phyloP scores from a whole-genome alignment of 192 early-diverging fungal species.

The Coemansia sp. region DNA sequence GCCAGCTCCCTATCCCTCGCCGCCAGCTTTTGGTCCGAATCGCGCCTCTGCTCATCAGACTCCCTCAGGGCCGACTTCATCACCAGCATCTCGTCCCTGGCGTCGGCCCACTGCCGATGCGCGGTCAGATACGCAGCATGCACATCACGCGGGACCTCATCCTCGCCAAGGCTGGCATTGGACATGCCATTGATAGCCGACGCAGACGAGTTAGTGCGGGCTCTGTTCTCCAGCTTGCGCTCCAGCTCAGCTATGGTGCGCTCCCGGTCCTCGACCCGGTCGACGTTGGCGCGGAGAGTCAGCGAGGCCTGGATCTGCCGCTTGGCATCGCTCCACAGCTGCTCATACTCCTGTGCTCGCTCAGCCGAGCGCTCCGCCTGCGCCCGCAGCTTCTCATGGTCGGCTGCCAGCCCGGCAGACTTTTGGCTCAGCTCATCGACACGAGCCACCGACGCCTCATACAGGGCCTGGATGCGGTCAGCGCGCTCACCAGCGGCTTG shows the following conservation, averaged over 20 bases:
- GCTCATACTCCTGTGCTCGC: constrained; percentile 36
- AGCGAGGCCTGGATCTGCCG: constrained; percentile 34
- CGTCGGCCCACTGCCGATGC: constrained; percentile 44
- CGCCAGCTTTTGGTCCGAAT: constrained; percentile 29
- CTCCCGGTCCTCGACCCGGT: constrained; percentile 44
- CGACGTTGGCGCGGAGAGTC: constrained; percentile 27
- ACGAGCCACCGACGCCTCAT: constrained; percentile 28
- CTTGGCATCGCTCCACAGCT: constrained; percentile 41
- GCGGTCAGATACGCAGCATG: constrained; percentile 43
- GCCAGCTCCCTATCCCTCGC: constrained; percentile 41
- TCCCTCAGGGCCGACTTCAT: constrained; percentile 38
- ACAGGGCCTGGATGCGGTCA: constrained; percentile 40
- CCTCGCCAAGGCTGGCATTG: constrained; percentile 21
- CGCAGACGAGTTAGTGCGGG: constrained; percentile 11
- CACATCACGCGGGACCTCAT: constrained; percentile 20
- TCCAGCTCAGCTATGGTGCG: constrained; percentile 38
- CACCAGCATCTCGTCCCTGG: constrained; percentile 41
- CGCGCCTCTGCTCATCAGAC: constrained; percentile 40
- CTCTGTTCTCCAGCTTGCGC: constrained; percentile 36
- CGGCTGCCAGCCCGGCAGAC: constrained; percentile 15
- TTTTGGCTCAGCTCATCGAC: constrained; percentile 19
- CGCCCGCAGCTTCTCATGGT: constrained; percentile 21
- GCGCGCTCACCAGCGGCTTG: constrained; percentile 40
- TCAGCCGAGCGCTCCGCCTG: constrained; percentile 22
- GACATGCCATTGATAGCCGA: constrained; percentile 5